Percentiles rank a stretch among this genome's conserved stretches.
Evolutionary conservation across 2,329 filamentous ascomycete genomes (phyloP).

Genomic region (Exophiala calicioides): DNA sequence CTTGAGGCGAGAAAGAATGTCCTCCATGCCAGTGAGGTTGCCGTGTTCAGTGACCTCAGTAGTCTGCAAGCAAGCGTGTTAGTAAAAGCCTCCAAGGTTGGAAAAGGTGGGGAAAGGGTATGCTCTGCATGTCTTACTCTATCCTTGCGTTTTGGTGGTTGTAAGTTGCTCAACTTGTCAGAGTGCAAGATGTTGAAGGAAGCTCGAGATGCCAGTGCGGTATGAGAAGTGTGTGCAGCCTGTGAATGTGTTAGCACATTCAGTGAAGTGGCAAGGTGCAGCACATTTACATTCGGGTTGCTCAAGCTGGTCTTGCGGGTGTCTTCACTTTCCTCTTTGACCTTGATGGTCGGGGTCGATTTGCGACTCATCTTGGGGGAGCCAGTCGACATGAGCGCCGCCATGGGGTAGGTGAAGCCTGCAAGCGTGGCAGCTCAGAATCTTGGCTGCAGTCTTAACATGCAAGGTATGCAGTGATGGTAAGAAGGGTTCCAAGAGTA

Average conservation of each 20-base stretch:
- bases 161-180: constrained; percentile 24
- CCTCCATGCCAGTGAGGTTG: constrained; percentile 60
- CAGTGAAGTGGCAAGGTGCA: constrained; percentile 12
- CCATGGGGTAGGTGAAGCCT: constrained; percentile 16
- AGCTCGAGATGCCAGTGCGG: constrained; percentile 10
- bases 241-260: constrained; percentile 35
- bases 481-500: constrained; percentile 12
- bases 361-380: constrained; percentile 29
- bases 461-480: constrained; percentile 24
- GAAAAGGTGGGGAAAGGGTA: no score
- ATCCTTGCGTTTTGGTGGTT: constrained; percentile 20
- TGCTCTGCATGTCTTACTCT: constrained; percentile 24
- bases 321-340: constrained; percentile 25
- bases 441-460: constrained; percentile 12
- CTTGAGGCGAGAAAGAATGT: constrained; percentile 50
- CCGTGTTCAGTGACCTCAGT: constrained; percentile 32
- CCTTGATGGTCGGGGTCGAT: constrained; percentile 28
- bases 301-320: constrained; percentile 10
- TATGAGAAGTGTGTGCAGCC: constrained; percentile 31
- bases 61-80: constrained; percentile 8
- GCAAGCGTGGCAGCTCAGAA: neutral
- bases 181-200: constrained; percentile 19
- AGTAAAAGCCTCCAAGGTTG: constrained; percentile 1
- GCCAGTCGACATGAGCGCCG: constrained; percentile 24
- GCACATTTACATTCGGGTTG: constrained; percentile 16